phyloP scores from a whole-genome alignment of 2,329 filamentous ascomycete species.

The Aspergillus ibericus region DNA sequence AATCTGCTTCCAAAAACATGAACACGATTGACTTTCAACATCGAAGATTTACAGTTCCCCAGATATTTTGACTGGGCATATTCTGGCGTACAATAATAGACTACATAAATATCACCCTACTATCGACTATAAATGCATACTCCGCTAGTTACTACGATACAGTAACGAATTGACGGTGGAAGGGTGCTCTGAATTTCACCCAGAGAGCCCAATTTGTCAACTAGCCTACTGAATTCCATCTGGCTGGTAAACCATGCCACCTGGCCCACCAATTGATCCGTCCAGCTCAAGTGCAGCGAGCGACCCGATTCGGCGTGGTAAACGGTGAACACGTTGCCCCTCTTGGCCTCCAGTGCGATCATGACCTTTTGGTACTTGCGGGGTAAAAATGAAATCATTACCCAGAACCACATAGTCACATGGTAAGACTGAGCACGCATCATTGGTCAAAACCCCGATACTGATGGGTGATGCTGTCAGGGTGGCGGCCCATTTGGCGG shows the following conservation, averaged over 20 bases:
- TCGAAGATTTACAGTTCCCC: too few relatives aligned
- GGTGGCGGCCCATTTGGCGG: constrained; percentile 24
- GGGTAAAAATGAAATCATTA: constrained; percentile 26
- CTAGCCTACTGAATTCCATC: too few relatives aligned
- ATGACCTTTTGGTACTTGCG: constrained; percentile 35
- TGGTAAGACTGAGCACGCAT: constrained; percentile 31
- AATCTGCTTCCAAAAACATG: too few relatives aligned
- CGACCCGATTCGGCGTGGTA: constrained; percentile 30
- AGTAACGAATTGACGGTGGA: too few relatives aligned
- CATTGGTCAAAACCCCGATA: constrained; percentile 30
- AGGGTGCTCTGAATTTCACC: too few relatives aligned
- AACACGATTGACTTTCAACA: too few relatives aligned
- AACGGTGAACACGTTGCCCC: constrained; percentile 20
- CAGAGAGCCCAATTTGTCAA: too few relatives aligned
- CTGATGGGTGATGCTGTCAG: constrained; percentile 31
- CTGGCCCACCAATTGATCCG: constrained; percentile 22
- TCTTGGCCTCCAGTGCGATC: constrained; percentile 24
- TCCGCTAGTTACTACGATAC: too few relatives aligned
- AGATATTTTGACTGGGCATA: too few relatives aligned
- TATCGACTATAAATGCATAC: too few relatives aligned
- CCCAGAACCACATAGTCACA: constrained; percentile 37
- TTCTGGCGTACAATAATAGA: too few relatives aligned
- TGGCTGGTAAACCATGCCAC: constrained; percentile 23
- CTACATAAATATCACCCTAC: too few relatives aligned
- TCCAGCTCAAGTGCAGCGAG: constrained; percentile 37